A percentile compares a stretch with the other conserved stretches of the same genome.
phyloP scores from a whole-genome alignment of 306 rosid genomes.

The Hippophae tibetana region DNA sequence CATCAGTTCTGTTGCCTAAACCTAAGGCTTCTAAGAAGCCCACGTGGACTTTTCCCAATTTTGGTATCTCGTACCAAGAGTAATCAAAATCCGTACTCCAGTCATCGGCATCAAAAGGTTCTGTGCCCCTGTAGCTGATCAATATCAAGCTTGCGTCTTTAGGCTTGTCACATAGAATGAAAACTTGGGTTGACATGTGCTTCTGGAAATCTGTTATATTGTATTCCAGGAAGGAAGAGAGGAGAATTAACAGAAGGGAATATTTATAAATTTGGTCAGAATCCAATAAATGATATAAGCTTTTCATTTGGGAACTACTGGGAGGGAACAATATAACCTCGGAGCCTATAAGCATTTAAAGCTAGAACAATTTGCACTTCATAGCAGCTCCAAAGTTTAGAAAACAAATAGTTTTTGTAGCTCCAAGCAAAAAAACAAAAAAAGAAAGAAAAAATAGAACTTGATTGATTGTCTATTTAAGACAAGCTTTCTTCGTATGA shows the following conservation, averaged over 20 bases:
- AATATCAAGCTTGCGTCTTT: slow-evolving; percentile 32
- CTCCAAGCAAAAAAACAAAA: no score
- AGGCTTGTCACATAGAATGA: slow-evolving; percentile 44
- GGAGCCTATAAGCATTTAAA: no score
- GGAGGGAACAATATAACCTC: no score
- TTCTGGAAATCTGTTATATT: slow-evolving; percentile 41
- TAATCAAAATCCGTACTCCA: slow-evolving; percentile 73
- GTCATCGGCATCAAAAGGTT: slow-evolving; percentile 55
- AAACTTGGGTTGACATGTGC: slow-evolving; percentile 48
- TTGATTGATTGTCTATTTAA: no score
- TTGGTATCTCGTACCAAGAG: slow-evolving; percentile 50
- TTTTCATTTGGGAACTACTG: no score
- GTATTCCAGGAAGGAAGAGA: background rate
- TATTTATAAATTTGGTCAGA: no score
- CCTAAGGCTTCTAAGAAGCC: slow-evolving; percentile 80
- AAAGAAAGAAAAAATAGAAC: no score
- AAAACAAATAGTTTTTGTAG: no score
- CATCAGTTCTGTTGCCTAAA: slow-evolving; percentile 42
- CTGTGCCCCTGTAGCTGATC: slow-evolving; percentile 64
- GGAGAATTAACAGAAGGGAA: background rate
- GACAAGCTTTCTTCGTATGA: no score
- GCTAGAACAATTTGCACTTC: no score
- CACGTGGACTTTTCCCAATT: slow-evolving; percentile 48
- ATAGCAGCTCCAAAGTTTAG: no score
- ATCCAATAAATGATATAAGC: no score